These are phyloP conservation scores for Candida gorgasii DNA, from an alignment of 805 yeast species.

Conservation along the genomic window DNA sequence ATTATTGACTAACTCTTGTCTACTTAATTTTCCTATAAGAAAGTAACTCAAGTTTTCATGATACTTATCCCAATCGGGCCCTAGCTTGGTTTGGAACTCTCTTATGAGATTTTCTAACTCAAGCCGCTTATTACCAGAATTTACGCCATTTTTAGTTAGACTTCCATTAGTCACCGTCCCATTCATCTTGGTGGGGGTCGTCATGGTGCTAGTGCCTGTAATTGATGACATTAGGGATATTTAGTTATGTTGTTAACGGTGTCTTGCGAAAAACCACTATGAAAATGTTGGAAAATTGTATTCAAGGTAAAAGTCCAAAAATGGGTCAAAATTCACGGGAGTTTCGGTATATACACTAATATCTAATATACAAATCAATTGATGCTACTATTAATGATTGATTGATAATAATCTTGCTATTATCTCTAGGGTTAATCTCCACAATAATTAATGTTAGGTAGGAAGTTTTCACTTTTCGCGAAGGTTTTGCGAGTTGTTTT, in stretches of 20 bases:
- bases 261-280: background rate
- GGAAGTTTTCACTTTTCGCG: constrained; percentile 5
- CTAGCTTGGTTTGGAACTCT: constrained; percentile 72
- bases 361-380: background rate
- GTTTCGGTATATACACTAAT: background rate
- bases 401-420: background rate
- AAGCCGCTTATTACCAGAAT: constrained; percentile 22
- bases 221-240: constrained; percentile 1
- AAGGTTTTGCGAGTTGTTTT: too few species aligned
- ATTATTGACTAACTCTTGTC: constrained; percentile 66
- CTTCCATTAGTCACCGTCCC: constrained; percentile 6
- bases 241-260: background rate
- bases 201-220: constrained; percentile 3
- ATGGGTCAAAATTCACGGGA: background rate
- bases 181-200: constrained; percentile 5
- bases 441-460: background rate
- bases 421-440: background rate
- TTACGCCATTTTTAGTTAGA: background rate
- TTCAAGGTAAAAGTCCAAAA: background rate
- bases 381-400: background rate
- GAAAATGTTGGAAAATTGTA: background rate
- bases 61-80: constrained; percentile 82
- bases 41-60: constrained; percentile 77
- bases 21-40: constrained; percentile 74
- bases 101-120: constrained; percentile 55